Percentiles rank a stretch among this genome's conserved stretches.
These are phyloP conservation scores for Kandelia obovata DNA, from an alignment of 345 rosid genomes.

Conservation along the genomic window DNA sequence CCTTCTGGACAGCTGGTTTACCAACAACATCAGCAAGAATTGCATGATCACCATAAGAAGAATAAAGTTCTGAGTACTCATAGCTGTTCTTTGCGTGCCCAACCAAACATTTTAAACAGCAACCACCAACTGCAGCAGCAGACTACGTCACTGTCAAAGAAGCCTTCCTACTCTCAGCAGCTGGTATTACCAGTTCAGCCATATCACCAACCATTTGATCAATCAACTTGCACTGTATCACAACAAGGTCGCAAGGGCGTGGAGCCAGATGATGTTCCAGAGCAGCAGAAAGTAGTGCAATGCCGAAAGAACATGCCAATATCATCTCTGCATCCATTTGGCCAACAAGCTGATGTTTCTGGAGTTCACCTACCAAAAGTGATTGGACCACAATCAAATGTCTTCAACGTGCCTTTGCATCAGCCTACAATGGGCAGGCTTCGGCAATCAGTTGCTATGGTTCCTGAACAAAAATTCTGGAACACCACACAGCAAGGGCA, in stretches of 20 bases:
- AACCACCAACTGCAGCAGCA: conserved; percentile 12
- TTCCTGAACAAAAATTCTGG: background rate
- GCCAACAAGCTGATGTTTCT: conserved; percentile 12
- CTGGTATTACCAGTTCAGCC: background rate
- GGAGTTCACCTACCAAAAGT: conserved; percentile 1
- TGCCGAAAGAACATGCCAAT: background rate
- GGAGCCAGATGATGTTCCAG: conserved; percentile 3
- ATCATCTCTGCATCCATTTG: conserved; percentile 2
- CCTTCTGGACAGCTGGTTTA: background rate
- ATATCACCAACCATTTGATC: background rate
- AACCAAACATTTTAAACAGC: conserved; percentile 3
- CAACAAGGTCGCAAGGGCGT: conserved; percentile 1
- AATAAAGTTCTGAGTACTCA: background rate
- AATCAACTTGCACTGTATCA: background rate
- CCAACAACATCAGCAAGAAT: conserved; percentile 4
- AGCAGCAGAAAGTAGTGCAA: background rate
- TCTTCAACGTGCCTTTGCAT: background rate
- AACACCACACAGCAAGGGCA: conserved; percentile 1
- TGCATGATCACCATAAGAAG: background rate
- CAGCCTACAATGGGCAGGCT: background rate
- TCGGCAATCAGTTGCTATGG: conserved; percentile 5
- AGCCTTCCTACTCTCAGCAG: no score
- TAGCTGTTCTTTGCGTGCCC: background rate
- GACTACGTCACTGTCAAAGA: conserved; percentile 5
- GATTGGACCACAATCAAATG: conserved; percentile 4